Conservation (phyloP, 768 basidiomycete species). For the Tubosaeta sp. region DNA sequence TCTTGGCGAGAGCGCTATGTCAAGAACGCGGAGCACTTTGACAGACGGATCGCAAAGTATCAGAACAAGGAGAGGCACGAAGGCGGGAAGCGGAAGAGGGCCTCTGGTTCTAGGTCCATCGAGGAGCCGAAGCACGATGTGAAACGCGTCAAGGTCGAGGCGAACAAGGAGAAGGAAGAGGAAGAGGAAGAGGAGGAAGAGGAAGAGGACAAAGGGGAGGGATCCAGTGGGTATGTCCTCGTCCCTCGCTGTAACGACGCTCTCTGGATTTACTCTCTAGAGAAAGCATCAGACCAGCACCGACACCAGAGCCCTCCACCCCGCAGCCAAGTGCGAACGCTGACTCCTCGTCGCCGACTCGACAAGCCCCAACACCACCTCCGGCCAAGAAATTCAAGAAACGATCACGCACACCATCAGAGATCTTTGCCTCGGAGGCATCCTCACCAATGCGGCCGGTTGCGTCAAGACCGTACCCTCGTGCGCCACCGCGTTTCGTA, state of each 20-base stretch:
- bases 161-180: neutral
- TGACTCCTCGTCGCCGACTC: conserved; percentile 1
- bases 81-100: conserved; percentile 4
- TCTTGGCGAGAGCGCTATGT: conserved; percentile 64
- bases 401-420: conserved; percentile 8
- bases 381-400: conserved; percentile 7
- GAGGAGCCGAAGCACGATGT: neutral
- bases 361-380: neutral
- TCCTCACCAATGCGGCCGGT: conserved; percentile 8
- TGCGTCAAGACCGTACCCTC: neutral
- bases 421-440: conserved; percentile 16
- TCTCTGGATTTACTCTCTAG: neutral
- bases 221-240: conserved; percentile 3
- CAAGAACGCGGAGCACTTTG: conserved; percentile 40
- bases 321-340: neutral
- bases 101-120: neutral
- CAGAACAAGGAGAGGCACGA: conserved; percentile 30
- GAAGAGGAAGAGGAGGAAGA: neutral
- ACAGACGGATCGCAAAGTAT: conserved; percentile 39
- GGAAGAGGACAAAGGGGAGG: neutral
- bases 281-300: neutral
- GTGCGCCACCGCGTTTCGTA: conserved; percentile 22
- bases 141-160: conserved; percentile 9
- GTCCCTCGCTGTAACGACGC: neutral
- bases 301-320: neutral